Conservation (phyloP, 2,329 filamentous ascomycete species). For the Purpureocillium takamizusanense region DNA sequence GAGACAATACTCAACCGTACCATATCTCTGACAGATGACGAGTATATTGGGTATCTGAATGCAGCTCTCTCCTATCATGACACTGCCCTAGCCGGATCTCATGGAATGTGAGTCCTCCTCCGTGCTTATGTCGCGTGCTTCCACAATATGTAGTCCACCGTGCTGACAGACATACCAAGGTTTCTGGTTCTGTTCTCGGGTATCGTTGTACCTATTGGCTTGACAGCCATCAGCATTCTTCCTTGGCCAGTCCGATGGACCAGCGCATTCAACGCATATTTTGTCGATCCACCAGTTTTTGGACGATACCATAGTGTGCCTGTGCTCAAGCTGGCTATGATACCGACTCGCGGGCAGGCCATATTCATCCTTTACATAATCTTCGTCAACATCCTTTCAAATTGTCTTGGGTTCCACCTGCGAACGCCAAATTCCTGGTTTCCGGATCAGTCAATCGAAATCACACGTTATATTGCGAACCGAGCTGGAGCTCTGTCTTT, state of each 20-base stretch:
- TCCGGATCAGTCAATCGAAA: conserved; percentile 11
- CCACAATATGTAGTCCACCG: no score
- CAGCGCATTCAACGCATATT: conserved; percentile 14
- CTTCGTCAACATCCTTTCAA: conserved; percentile 25
- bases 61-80: not conserved
- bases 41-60: not conserved
- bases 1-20: not conserved
- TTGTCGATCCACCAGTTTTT: conserved; percentile 16
- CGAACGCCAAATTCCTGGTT: conserved; percentile 19
- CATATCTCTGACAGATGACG: not conserved
- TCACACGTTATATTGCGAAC: conserved; percentile 25
- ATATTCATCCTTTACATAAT: conserved; percentile 33
- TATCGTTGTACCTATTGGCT: not conserved
- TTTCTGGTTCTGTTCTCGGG: not conserved
- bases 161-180: not conserved
- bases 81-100: not conserved
- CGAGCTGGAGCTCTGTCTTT: conserved; percentile 31
- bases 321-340: conserved; percentile 10
- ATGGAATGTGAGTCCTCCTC: not conserved
- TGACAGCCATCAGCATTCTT: not conserved
- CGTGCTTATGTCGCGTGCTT: no score
- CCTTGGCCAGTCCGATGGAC: conserved; percentile 4
- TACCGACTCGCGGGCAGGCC: conserved; percentile 32
- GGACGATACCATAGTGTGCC: conserved; percentile 15
- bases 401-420: conserved; percentile 17